Base-by-base conservation (phyloP, 2,329 filamentous ascomycete genomes). In the Aspergillus fischeri region DNA sequence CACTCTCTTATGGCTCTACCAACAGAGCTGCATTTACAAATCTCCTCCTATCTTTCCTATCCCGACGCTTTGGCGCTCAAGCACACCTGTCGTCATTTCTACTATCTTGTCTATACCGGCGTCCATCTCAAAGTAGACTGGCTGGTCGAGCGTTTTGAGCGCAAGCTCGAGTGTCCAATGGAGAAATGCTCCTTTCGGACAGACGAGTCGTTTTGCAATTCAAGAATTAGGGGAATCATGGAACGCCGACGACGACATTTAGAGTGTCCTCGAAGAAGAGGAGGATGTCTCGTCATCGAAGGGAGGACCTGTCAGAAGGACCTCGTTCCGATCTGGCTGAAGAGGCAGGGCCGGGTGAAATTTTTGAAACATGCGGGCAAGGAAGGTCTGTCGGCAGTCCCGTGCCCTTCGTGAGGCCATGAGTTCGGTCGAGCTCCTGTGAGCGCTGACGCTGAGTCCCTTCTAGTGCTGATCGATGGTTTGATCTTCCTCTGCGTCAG, bases 41-140 rank as follows among this genome's bases (percentile, higher is more conserved):
- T 90, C 55, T 77, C 83, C 32, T 69, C 78, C 10, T 76, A 83
- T 54, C 83, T 90, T 57, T 81, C 81, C 32, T 90, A 90, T 60
- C 88, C 88, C 0, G 87, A 91, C 60, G 87, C 88, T 0, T 79
- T 90, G 1, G 87, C 86, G 0, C 75, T 90, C 17, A 90, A 90
- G 66, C 86, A 90, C 68, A 83, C 83, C 21, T 85, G 76, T 66
- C 80, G 80, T 57, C 79, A 88, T 66, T 86, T 90, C 70, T 86
- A 86, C 73, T 65, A 71, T 50, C 72, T 89, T 1, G 85, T 90
- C 59, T 80, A 86, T 69, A 90, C 87, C 0, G 86, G 85, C 38
- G 77, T 90, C 29, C 71, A 78, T 28, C 77, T 89, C 48, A 89
- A 90, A 68, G 81, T 90, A 11, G 81, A 83, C 56, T 91, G 88